Base-by-base conservation (phyloP, 768 basidiomycete genomes). In the Tubosaeta sp. region DNA sequence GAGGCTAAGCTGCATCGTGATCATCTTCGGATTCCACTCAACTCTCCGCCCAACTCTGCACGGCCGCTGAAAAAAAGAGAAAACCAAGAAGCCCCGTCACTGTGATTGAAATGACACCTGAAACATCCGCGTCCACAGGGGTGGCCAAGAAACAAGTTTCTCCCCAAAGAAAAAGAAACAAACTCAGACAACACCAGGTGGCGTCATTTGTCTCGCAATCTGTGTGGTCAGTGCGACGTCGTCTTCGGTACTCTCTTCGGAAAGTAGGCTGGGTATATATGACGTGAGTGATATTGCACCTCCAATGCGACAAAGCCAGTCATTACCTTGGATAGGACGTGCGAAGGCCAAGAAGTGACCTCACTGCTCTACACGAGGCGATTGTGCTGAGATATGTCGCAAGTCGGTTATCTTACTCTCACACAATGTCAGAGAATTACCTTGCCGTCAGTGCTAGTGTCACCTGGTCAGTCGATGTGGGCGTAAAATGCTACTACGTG, bases 331-430 rank as follows among this genome's bases (percentile, higher is more conserved):
- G 6, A 27, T 19, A 6, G 10, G 37, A 10, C 8, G 41, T 1
- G 31, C 16, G 49, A 41, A 55, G 16, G 5, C 33, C 49, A 14
- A 63, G 56, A 32, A 64, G 62, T 17, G 48, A 55, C 5, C 52
- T 60, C 33, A 62, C 59, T 1, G 42, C 62, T 45, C 62, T 52
- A 27, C 43, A 54, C 5, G 55, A 60, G 10, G 50, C 59, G 11
- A 59, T 64, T 1, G 48, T 51, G 22, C 62, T 65, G 10, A 14
- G 5, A 43, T 11, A n/a, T 16, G 6, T 16, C 11, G 12, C 6
- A 9, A 27, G 25, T 41, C 9, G 41, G 46, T 14, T 12, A 19
- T n/a, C 6, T 2, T 11, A 35, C 14, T 35, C 25, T 26, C 13
- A 27, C 25, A 16, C 43, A 26, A 29, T 42, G 6, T 27, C 2